Evolutionary conservation across 2,329 filamentous ascomycete species (phyloP), one percentile per base, ranked within the genome.

Genomic region (Alternaria gaisen): DNA sequence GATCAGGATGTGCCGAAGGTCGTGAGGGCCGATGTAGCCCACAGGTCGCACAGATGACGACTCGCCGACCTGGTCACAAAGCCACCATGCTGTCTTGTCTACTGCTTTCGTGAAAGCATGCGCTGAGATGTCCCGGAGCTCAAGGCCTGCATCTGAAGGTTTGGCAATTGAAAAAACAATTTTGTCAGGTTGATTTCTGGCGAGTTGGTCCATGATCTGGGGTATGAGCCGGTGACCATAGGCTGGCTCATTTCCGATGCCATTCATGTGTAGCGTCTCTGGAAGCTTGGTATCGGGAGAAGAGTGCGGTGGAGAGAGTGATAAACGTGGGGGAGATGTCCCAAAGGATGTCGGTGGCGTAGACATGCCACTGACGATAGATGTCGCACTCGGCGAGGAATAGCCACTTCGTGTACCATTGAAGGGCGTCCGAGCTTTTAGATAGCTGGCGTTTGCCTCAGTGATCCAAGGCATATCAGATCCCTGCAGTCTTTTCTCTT

Each of bases 1-100:
- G 6, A 80, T 26, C 9, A 82, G 70, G 10, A 65, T 67, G 56
- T 82, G 80, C 9, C 75, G 68, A n/a, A 78, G 53, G 59, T 82
- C 80, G 75, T 30, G 67, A 11, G 70, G 70, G 26, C 73, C 73
- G 16, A 75, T 64, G 34, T 76, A 76, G 11, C 61, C 64, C 30
- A 75, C 32, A 7, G 68, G 70, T 20, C 64, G 58, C n/a, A 72
- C 67, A 0, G 46, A 56, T 14, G 41, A 32, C 3, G 67, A 66
- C 7, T 51, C 56, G 5, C 74, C 75, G n/a, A 79, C 52, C 3
- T 61, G 65, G 1, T 64, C 22, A 0, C 56, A 56, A 16, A 80
- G 55, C 61, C 66, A 77, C 64, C 68, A 72, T 9, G 77, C 71
- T n/a, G 72, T 52, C 10, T 76, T 72, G 52, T 80, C 75, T 7